Base-by-base conservation (phyloP, 768 basidiomycete species). In the Pleurotus tuber-regium region DNA sequence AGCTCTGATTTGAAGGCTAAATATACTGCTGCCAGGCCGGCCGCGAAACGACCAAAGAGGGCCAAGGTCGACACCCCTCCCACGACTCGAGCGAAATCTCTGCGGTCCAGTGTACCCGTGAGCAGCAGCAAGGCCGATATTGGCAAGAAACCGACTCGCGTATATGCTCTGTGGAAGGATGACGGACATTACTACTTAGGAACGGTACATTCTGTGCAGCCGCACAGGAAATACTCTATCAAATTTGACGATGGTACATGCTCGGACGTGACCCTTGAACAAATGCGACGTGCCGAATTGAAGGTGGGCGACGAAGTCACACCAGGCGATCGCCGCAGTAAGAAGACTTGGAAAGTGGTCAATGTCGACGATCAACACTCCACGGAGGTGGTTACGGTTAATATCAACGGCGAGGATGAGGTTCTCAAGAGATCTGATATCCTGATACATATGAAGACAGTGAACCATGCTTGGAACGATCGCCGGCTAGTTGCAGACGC, bases 121-220 rank as follows among this genome's bases (percentile, higher is more conserved):
- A 63, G 61, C 23, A 51, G 55, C 16, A 64, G 52, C 50, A 57
- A 57, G 31, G 43, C 46, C 18, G 42, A 36, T 11, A 47, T 54
- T 26, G 25, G 44, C 23, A 54, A 60, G 4, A 35, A 31, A 19
- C 70, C 77, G 18, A 85, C 83, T 10, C 79, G 80, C 4, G 84
- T 90, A n/a, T 83, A 87, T 57, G 87, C 85, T 7, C 61, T 84
- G 9, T 89, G 86, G 87, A 78, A 71, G 54, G 65, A 68, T 39
- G 81, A 82, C 43, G 76, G 74, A 3, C 74, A 75, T 57, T 92
- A 75, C 66, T 87, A 83, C 61, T 65, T 80, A 14, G 90, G 87
- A 12, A 71, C 66, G 29, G 73, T 87, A 23, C 61, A 80, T 48
- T 69, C 71, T 14, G 56, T 63, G 44, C 51, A 56, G 19, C 59